Evolutionary conservation across 176 grass and related monocot genomes (phyloP), one percentile per base, ranked within the genome.

Genomic region (Bromus sterilis): DNA sequence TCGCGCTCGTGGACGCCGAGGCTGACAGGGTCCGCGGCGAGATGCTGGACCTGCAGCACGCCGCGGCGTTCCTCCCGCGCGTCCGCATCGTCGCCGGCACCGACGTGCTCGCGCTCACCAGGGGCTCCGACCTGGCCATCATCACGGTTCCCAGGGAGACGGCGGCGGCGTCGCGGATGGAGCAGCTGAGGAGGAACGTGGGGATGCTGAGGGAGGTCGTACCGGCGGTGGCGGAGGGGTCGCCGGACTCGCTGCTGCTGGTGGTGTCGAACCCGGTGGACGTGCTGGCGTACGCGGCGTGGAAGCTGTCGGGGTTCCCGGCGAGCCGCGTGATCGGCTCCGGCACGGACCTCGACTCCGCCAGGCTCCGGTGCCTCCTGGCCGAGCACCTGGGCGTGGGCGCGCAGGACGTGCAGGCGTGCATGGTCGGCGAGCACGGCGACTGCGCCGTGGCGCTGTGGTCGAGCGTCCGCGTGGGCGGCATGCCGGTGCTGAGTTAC

Each of bases 41-140:
- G 87, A 93, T 93, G 91, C 85, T 93, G 31, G 91, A 93, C 79
- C 91, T 93, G 24, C 91, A 93, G 75, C 91, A 93, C 40, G 87
- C 87, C 1, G 88, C 91, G 25, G 91, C 91, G 23, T 93, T 93
- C 79, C 85, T 93, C 24, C 91, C 91, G 9, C 85, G 85, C 77
- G 79, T 90, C 23, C 76, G 67, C 33, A 88, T 93, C 15, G 36
- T 66, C 7, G 84, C 85, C 18, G 82, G 71, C 23, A 75, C 82
- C 2, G 88, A 90, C 67, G 57, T 88, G 4, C 64, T 67, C 6
- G 63, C 34, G 7, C 26, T 93, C 21, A 90, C 91, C 11, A 56
- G 74, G 5, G 30, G 74, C 15, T 90, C 88, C 10, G 88, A 93
- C 78, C 73, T 93, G 5, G 83, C 49, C 31, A 86, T 93, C 73